Evolutionary conservation across 495 filamentous ascomycete genomes (phyloP).

Genomic region (Coniosporium apollinis): DNA sequence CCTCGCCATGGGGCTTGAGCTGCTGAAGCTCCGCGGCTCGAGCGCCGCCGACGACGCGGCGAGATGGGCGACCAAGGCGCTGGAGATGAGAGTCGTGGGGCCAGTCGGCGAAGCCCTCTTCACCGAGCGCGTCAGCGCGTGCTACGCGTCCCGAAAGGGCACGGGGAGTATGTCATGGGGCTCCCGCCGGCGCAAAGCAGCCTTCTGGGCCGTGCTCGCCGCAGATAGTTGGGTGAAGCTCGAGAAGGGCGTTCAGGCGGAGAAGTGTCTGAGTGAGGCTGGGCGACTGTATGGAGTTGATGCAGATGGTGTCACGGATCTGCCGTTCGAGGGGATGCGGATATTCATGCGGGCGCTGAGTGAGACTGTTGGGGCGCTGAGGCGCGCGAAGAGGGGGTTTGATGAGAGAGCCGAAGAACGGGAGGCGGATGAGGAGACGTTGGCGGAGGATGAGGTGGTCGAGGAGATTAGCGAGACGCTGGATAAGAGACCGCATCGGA

Average conservation of each 20-base stretch:
- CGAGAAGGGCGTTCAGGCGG: slow-evolving; percentile 50
- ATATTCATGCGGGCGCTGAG: slow-evolving; percentile 41
- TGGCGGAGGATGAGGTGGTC: slow-evolving; percentile 3
- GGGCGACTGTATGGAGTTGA: slow-evolving; percentile 47
- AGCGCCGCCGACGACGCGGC: slow-evolving; percentile 74
- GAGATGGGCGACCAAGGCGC: slow-evolving; percentile 60
- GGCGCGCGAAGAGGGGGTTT: neutral
- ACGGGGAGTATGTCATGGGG: slow-evolving; percentile 47
- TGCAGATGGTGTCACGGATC: slow-evolving; percentile 32
- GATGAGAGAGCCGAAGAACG: neutral
- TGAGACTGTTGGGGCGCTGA: slow-evolving; percentile 8
- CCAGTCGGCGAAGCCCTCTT: slow-evolving; percentile 61
- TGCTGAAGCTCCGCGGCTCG: slow-evolving; percentile 60
- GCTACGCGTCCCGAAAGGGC: slow-evolving; percentile 58
- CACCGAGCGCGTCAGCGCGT: slow-evolving; percentile 67
- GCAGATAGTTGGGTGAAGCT: slow-evolving; percentile 68
- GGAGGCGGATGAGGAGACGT: neutral
- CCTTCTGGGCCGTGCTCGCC: slow-evolving; percentile 73
- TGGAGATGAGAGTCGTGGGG: slow-evolving; percentile 61
- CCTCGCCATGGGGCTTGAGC: slow-evolving; percentile 58
- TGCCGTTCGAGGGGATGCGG: slow-evolving; percentile 38
- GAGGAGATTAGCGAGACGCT: slow-evolving; percentile 5
- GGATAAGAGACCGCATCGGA: slow-evolving; percentile 11
- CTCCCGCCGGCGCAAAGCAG: slow-evolving; percentile 60
- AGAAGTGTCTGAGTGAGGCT: slow-evolving; percentile 53